A percentile compares a stretch with the other conserved stretches of the same genome.
These are phyloP conservation scores for Dianthus caryophyllus DNA, from an alignment of 148 eudicot species.

Conservation along the genomic window DNA sequence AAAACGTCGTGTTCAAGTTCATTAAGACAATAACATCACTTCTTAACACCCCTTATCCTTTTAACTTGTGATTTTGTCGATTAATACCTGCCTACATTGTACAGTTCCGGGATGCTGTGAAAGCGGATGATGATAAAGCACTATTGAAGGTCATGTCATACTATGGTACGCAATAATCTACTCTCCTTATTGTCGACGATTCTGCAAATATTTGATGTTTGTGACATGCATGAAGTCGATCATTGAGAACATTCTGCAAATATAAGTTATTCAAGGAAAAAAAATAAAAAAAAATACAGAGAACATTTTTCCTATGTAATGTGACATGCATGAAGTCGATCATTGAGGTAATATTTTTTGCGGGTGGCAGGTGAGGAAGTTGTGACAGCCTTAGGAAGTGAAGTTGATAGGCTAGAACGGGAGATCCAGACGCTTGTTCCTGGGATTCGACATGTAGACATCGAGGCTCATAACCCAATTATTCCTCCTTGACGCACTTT, in stretches of 20 bases:
- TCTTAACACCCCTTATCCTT: background rate
- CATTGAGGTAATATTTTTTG: background rate
- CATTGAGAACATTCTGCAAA: too few relatives aligned
- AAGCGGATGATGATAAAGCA: conserved; percentile 48
- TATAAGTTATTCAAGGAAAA: too few relatives aligned
- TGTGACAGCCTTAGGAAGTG: conserved; percentile 92
- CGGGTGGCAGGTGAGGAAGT: conserved; percentile 74
- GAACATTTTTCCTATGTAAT: background rate
- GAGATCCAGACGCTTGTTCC: conserved; percentile 93
- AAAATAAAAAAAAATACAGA: too few relatives aligned
- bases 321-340: background rate
- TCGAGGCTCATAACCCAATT: conserved; percentile 90
- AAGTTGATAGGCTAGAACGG: conserved; percentile 85
- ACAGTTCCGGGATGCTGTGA: conserved; percentile 84
- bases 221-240: too few relatives aligned
- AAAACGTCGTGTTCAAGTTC: background rate
- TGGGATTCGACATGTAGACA: conserved; percentile 94
- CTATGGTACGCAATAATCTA: conserved; percentile 49
- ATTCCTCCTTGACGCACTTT: conserved; percentile 31
- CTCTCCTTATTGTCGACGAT: too few relatives aligned
- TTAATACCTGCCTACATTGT: conserved; percentile 6
- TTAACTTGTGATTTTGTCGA: background rate
- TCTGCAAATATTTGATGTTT: too few relatives aligned
- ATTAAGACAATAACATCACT: background rate
- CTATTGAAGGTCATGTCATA: conserved; percentile 70